Evolutionary conservation across 2,329 filamentous ascomycete species (phyloP).

Genomic region (Cryphonectria parasitica): DNA sequence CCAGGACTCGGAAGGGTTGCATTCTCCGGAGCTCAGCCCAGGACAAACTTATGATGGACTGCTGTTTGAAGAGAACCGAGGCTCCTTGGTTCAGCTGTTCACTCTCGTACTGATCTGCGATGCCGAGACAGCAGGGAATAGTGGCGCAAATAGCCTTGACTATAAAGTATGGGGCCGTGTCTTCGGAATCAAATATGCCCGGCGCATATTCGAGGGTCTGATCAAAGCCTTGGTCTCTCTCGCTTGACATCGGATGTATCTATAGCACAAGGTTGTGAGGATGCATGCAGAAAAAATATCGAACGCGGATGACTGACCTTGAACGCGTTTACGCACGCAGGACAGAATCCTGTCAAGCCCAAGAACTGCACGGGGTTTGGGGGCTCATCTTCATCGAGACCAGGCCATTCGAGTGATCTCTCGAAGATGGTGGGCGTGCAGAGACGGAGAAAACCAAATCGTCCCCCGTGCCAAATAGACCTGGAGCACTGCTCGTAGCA

Average conservation of each 20-base stretch:
- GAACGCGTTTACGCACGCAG: conserved; percentile 15
- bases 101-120: conserved; percentile 4
- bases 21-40: conserved; percentile 22
- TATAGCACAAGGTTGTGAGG: conserved; percentile 1
- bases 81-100: background rate
- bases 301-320: conserved; percentile 17
- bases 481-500: conserved; percentile 13
- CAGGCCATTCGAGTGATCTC: conserved; percentile 14
- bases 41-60: background rate
- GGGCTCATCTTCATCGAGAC: conserved; percentile 21
- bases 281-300: background rate
- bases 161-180: conserved; percentile 15
- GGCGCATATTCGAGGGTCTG: background rate
- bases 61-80: conserved; percentile 5
- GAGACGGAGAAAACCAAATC: conserved; percentile 18
- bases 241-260: conserved; percentile 5
- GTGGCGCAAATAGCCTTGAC: background rate
- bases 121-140: conserved; percentile 22
- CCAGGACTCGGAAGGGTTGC: conserved; percentile 15
- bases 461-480: conserved; percentile 22
- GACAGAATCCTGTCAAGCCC: conserved; percentile 25
- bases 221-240: background rate
- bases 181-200: conserved; percentile 6
- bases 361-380: conserved; percentile 7
- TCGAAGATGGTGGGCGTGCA: conserved; percentile 22